Conservation (phyloP, 2,329 filamentous ascomycete species). For the Trichoderma atroviride region DNA sequence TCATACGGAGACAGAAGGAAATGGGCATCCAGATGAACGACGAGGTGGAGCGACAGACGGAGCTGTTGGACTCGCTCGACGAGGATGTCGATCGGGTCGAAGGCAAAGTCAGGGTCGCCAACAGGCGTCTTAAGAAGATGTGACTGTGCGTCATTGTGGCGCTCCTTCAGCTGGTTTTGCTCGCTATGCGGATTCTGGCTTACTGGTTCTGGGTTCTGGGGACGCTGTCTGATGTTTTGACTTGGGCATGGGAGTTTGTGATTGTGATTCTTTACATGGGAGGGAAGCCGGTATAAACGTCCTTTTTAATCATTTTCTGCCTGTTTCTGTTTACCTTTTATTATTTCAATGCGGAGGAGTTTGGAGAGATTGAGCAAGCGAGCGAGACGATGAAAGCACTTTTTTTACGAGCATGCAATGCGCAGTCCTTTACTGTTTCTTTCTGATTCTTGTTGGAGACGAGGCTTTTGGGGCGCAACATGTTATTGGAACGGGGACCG, state of each 20-base stretch:
- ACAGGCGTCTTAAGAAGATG: constrained; percentile 70
- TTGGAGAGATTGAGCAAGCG: constrained; percentile 1
- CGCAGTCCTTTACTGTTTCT: neutral
- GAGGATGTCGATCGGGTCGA: constrained; percentile 67
- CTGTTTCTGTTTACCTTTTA: constrained; percentile 1
- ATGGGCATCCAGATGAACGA: constrained; percentile 77
- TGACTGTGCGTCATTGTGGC: constrained; percentile 42
- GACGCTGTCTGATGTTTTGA: constrained; percentile 32
- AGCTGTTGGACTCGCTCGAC: constrained; percentile 68
- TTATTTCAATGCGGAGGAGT: neutral
- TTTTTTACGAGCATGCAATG: neutral
- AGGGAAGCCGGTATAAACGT: constrained; percentile 20
- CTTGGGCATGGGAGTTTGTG: constrained; percentile 37
- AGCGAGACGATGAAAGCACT: constrained; percentile 7
- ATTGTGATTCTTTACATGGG: constrained; percentile 34
- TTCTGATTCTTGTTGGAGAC: neutral
- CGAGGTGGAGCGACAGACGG: constrained; percentile 71
- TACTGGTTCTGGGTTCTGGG: constrained; percentile 39
- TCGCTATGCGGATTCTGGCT: constrained; percentile 36
- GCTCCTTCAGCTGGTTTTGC: constrained; percentile 36
- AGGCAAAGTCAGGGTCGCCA: constrained; percentile 73
- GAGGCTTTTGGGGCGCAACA: neutral
- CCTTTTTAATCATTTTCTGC: neutral
- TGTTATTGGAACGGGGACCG: neutral
- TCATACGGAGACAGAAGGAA: constrained; percentile 73